phyloP scores from a whole-genome alignment of 2,329 filamentous ascomycete species.

The Beauveria pseudobassiana region DNA sequence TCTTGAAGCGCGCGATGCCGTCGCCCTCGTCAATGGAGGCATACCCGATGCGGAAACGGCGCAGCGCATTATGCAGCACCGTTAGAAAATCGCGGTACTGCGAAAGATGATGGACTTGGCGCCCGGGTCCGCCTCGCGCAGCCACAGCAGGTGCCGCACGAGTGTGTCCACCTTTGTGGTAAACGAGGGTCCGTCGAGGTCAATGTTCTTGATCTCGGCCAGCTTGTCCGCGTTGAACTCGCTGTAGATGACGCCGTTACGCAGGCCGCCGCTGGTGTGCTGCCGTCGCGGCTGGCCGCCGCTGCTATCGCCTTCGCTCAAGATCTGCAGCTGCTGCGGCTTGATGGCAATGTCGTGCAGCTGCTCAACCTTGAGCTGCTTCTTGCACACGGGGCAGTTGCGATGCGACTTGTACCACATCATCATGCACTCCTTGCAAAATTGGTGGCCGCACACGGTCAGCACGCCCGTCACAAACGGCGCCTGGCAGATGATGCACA shows the following conservation, averaged over 20 bases:
- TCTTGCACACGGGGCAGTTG: slow-evolving; percentile 83
- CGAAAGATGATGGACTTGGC: slow-evolving; percentile 93
- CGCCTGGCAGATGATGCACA: slow-evolving; percentile 81
- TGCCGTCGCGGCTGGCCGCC: slow-evolving; percentile 14
- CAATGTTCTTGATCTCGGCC: slow-evolving; percentile 73
- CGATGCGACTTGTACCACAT: slow-evolving; percentile 68
- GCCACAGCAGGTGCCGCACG: slow-evolving; percentile 74
- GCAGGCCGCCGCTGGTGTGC: slow-evolving; percentile 43
- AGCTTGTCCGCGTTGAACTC: slow-evolving; percentile 65
- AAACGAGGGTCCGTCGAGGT: slow-evolving; percentile 65
- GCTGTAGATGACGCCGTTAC: slow-evolving; percentile 59
- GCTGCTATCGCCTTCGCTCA: slow-evolving; percentile 26
- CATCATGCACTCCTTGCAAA: slow-evolving; percentile 80
- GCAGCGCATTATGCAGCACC: slow-evolving; percentile 64
- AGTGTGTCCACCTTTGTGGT: slow-evolving; percentile 87
- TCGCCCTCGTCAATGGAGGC: slow-evolving; percentile 60
- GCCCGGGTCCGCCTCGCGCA: slow-evolving; percentile 75
- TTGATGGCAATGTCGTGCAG: slow-evolving; percentile 83
- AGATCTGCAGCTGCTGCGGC: slow-evolving; percentile 62
- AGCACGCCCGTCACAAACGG: slow-evolving; percentile 70
- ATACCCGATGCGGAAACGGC: slow-evolving; percentile 63
- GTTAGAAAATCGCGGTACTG: slow-evolving; percentile 75
- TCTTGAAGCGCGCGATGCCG: slow-evolving; percentile 70
- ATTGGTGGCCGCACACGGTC: slow-evolving; percentile 86
- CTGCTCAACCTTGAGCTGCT: slow-evolving; percentile 53